These are phyloP conservation scores for Agaricus bisporus DNA, from an alignment of 768 basidiomycete genomes.

Conservation along the genomic window DNA sequence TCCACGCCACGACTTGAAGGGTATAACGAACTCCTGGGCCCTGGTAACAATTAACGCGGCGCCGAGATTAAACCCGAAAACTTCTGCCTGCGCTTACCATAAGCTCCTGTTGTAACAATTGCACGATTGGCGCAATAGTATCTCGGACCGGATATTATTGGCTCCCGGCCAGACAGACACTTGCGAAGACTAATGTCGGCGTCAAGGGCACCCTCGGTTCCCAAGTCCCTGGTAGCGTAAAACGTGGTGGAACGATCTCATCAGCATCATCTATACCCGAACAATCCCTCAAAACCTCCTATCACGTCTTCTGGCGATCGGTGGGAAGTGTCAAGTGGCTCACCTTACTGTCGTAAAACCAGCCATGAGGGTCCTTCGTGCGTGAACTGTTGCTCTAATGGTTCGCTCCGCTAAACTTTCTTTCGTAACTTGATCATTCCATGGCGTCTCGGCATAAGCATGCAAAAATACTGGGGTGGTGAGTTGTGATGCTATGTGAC, in stretches of 20 bases:
- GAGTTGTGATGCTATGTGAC: no score
- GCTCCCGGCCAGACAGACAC: slow-evolving; percentile 33
- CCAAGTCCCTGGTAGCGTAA: slow-evolving; percentile 41
- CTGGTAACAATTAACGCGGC: slow-evolving; percentile 22
- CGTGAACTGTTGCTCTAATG: slow-evolving; percentile 55
- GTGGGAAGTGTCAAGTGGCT: slow-evolving; percentile 5
- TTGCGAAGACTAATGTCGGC: slow-evolving; percentile 54
- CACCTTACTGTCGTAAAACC: slow-evolving; percentile 62
- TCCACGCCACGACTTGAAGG: slow-evolving; percentile 47
- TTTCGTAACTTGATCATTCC: slow-evolving; percentile 56
- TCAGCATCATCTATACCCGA: neutral
- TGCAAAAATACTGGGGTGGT: slow-evolving; percentile 47
- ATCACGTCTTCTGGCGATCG: no score
- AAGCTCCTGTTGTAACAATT: slow-evolving; percentile 55
- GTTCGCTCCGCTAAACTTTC: slow-evolving; percentile 55
- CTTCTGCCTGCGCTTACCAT: slow-evolving; percentile 32
- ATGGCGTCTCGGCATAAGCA: slow-evolving; percentile 51
- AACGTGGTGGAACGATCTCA: neutral
- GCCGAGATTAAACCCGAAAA: slow-evolving; percentile 6
- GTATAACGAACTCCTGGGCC: slow-evolving; percentile 44
- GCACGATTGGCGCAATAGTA: slow-evolving; percentile 57
- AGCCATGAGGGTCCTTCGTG: slow-evolving; percentile 48
- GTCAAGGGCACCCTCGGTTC: slow-evolving; percentile 63
- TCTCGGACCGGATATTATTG: slow-evolving; percentile 53
- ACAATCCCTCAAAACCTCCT: neutral